Base-by-base conservation (phyloP, 306 rosid species). In the Hippophae tibetana region DNA sequence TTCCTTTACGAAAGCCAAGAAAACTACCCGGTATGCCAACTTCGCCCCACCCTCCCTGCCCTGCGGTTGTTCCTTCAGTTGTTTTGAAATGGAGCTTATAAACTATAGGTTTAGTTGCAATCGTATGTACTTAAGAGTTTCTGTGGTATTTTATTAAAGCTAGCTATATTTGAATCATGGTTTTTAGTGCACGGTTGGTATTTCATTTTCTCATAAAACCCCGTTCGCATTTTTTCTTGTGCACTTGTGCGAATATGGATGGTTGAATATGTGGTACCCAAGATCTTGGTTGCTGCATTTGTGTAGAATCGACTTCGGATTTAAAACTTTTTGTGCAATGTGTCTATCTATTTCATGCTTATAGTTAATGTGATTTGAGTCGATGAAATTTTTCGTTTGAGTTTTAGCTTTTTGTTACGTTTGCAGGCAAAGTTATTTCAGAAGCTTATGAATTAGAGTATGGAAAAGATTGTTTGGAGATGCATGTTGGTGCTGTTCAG, bases 1-100 rank as follows among this genome's bases (percentile, higher is more conserved):
- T 92, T 60, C 99, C 96, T 56, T 62, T 92, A 64, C 83, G 99
- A n/a, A 92, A 92, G 72, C 99, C 99, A n/a, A 57, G 82, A 52
- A 92, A 92, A 83, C 83, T 92, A 54, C 99, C 99, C 8, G 99
- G 99, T 92, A 79, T 27, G 31, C 49, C 38, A 31, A 4, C 38
- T 4, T 31, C 5, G 3, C 38, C 5, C 38, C 38, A 4, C 5
- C 38, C 38, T 2, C 38, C 38, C 38, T 4, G 3, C 38, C 5
- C 38, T 2, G 3, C 8, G 18, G 60, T 64, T 18, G 40, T 44
- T 6, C 61, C 14, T 58, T 47, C 41, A 46, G 43, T 40, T 10
- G 58, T 43, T 52, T 38, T 43, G 8, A 6, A 41, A 26, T 52
- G 50, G 56, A 67, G 63, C 63, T 47, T 58, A 67, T 13, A 57